Conservation (phyloP, 177 flowering plant species). For the Telopea speciosissima region DNA sequence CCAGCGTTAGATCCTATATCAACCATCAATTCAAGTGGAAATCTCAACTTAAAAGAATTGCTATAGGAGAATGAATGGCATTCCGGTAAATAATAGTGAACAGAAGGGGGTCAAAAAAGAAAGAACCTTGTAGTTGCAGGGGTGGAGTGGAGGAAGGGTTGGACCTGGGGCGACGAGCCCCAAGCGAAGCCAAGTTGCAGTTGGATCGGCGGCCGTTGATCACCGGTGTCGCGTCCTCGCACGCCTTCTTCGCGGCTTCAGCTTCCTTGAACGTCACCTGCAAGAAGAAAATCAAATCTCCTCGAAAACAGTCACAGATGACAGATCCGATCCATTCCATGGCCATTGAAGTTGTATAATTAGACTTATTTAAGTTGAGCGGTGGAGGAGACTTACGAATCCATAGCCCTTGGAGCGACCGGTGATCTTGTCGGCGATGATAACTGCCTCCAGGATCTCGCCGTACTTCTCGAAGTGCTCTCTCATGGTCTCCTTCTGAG, state of each 20-base stretch:
- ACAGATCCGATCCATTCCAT: no score
- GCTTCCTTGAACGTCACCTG: slow-evolving; percentile 93
- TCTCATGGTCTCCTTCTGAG: slow-evolving; percentile 71
- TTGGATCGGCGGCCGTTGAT: slow-evolving; percentile 93
- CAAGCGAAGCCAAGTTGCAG: slow-evolving; percentile 90
- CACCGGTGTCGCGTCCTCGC: slow-evolving; percentile 77
- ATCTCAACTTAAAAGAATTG: no score
- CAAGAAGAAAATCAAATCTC: background rate
- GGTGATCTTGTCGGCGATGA: slow-evolving; percentile 81
- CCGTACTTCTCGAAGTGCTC: slow-evolving; percentile 86
- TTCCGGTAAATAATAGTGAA: no score
- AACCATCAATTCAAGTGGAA: no score
- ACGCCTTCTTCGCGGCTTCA: slow-evolving; percentile 84
- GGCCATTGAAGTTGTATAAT: no score
- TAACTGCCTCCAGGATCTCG: slow-evolving; percentile 90
- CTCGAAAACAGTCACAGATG: no score
- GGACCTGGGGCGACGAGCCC: slow-evolving; percentile 62
- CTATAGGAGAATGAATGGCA: no score
- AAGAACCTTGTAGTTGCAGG: slow-evolving; percentile 31
- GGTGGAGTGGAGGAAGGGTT: slow-evolving; percentile 5
- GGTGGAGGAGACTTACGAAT: slow-evolving; percentile 38
- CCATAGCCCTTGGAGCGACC: slow-evolving; percentile 99
- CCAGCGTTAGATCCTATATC: slow-evolving; percentile 41
- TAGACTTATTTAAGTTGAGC: no score
- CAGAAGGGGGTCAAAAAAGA: no score